A percentile compares a stretch with the other conserved stretches of the same genome.
Conservation (phyloP, 2,329 filamentous ascomycete species). For the Fusarium sp. region DNA sequence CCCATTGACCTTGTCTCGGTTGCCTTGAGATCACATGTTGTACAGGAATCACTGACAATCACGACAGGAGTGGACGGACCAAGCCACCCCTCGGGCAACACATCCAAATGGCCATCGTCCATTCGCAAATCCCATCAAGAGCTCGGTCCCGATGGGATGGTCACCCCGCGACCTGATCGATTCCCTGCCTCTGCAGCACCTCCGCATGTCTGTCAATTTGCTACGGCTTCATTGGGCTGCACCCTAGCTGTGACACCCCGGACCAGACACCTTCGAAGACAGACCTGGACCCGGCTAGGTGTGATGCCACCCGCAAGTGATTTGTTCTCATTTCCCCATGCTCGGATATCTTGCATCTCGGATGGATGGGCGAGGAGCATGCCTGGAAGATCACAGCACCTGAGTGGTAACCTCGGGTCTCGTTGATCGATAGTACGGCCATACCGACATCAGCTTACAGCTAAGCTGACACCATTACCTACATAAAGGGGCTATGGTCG, state of each 20-base stretch:
- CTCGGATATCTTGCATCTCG: constrained; percentile 3
- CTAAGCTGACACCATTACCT: constrained; percentile 2
- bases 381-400: constrained; percentile 16
- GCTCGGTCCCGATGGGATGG: constrained; percentile 24
- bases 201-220: constrained; percentile 25
- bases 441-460: constrained; percentile 19
- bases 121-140: neutral
- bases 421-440: neutral
- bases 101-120: neutral
- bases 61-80: neutral
- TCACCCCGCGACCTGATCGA: constrained; percentile 29
- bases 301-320: constrained; percentile 13
- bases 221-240: constrained; percentile 34
- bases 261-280: constrained; percentile 25
- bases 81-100: neutral
- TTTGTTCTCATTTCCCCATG: constrained; percentile 7
- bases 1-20: neutral
- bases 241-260: constrained; percentile 27
- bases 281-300: constrained; percentile 4
- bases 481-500: no score
- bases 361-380: constrained; percentile 16
- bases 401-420: constrained; percentile 9
- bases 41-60: neutral
- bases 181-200: constrained; percentile 23
- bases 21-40: neutral